Base-by-base conservation (phyloP, 805 yeast genomes). In the Lipomyces lipofer region DNA sequence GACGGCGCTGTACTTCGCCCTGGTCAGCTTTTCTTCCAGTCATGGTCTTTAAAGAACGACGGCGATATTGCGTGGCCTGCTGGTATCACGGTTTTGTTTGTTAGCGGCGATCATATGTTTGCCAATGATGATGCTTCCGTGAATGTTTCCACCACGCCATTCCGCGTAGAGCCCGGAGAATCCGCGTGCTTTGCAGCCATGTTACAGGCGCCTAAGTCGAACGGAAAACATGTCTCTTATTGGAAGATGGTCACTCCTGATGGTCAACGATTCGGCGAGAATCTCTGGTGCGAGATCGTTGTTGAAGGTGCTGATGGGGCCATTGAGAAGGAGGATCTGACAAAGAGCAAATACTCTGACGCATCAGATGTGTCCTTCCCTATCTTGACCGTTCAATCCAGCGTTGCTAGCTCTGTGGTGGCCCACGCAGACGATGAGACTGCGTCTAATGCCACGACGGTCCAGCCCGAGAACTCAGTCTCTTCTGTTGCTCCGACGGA, bases 321-420 rank as follows among this genome's bases (percentile, higher is more conserved):
- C n/a, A 46, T 22, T 15, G 43, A 25, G 7, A 56, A 56, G 39
- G 58, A 50, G 13, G 59, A 49, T 29, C 8, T 56, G 48, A 28
- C 21, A 6, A 57, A 49, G 55, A 57, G 62, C 51, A 55, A 45
- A 51, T 56, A 51, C 38, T 56, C 59, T 15, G 60, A 55, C 33
- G 54, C 62, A 6, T 51, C 62, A 12, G 56, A 51, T 8, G 32
- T 55, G 15, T 9, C 56, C 43, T 58, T 56, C 32, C 60, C 62
- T 4, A 56, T 48, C 8, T 28, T 55, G 51, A 47, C 28, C 33
- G 52, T 52, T 21, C 21, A 27, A 17, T 3, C 17, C 21, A 6
- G 44, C n/a, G 36, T 48, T 2, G 36, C 30, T 1, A 47, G 54
- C 50, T 45, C 53, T 4, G 38, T 49, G 5, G 46, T 43, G 13